Evolutionary conservation across 2,329 filamentous ascomycete genomes (phyloP).

Genomic region (Chalaropsis thielavioides): DNA sequence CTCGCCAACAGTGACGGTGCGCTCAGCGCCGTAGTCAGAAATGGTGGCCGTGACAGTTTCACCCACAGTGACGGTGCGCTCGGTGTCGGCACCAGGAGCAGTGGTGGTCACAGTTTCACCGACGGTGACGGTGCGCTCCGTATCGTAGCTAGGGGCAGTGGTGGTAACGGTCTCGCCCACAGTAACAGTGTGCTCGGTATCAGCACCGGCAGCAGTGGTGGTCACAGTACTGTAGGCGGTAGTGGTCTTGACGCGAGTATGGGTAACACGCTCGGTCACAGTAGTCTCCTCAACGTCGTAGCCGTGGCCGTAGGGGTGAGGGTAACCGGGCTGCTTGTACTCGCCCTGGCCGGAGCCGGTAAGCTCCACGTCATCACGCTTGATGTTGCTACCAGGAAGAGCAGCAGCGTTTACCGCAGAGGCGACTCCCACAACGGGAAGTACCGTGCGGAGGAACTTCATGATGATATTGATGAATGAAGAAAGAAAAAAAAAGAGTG

Average conservation of each 20-base stretch:
- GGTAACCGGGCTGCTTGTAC: constrained; percentile 13
- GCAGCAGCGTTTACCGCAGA: constrained; percentile 16
- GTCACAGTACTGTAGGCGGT: constrained; percentile 10
- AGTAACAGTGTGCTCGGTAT: constrained; percentile 6
- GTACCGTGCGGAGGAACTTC: constrained; percentile 17
- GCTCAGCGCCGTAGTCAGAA: constrained; percentile 27
- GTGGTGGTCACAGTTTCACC: constrained; percentile 20
- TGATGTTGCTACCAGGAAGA: constrained; percentile 8
- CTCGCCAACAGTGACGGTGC: constrained; percentile 9
- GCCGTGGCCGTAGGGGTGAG: constrained; percentile 12
- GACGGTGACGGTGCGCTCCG: constrained; percentile 14
- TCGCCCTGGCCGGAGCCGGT: constrained; percentile 7
- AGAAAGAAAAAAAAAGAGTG: constrained; percentile 9
- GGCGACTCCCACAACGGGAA: constrained; percentile 17
- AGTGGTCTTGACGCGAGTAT: background rate
- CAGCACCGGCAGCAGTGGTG: constrained; percentile 10
- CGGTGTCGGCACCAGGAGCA: constrained; percentile 4
- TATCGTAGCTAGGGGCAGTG: background rate
- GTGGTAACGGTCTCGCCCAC: constrained; percentile 9
- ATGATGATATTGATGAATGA: constrained; percentile 14
- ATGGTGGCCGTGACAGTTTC: constrained; percentile 19
- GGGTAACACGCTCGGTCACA: constrained; percentile 2
- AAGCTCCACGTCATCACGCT: constrained; percentile 14
- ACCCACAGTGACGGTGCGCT: constrained; percentile 1
- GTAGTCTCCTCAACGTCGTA: constrained; percentile 9